Base-by-base conservation (phyloP, 768 basidiomycete genomes). In the Mycena rosella region DNA sequence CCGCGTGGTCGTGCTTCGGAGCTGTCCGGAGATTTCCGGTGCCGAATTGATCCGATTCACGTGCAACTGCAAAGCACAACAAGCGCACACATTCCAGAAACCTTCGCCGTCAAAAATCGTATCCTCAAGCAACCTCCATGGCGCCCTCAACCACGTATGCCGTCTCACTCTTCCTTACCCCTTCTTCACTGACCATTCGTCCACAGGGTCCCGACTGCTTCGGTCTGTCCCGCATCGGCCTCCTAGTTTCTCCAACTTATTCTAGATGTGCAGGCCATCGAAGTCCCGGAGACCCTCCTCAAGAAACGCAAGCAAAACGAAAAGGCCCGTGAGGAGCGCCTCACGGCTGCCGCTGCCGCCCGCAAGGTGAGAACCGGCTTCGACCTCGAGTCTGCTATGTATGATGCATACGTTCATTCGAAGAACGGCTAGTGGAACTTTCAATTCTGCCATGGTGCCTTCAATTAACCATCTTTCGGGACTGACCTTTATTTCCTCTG, bases 231-330 rank as follows among this genome's bases (percentile, higher is more conserved):
- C 9, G 6, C 60, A 7, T 5, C 30, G 14, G 13, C 11, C 3
- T 38, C 3, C 15, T 15, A 54, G 53, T 17, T 2, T 13, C 2
- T 5, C 6, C 53, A 61, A 47, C 45, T 70, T 52, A 72, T 72
- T 56, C 17, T 13, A 58, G 51, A 18, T n/a, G 30, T 48, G 1
- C 67, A 95, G 94, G 89, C 91, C 78, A 91, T 98, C 80, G 93
- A 96, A 89, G 96, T 97, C 84, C 96, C 96, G 81, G 96, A 98
- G 91, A 98, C 96, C 78, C 91, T 98, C 86, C 95, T 98, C 86
- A 98, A 98, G 90, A 98, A 97, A 87, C 91, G 96, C 85, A 96
- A 96, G 86, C 93, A 96, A 85, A 96, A 91, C 78, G 95, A 97
- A 87, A 96, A 96, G 87, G 93, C 92, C 71, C 88, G 95, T 77